Evolutionary conservation across 441 rosid genomes (phyloP).

Genomic region (Flueggea neowawraea): DNA sequence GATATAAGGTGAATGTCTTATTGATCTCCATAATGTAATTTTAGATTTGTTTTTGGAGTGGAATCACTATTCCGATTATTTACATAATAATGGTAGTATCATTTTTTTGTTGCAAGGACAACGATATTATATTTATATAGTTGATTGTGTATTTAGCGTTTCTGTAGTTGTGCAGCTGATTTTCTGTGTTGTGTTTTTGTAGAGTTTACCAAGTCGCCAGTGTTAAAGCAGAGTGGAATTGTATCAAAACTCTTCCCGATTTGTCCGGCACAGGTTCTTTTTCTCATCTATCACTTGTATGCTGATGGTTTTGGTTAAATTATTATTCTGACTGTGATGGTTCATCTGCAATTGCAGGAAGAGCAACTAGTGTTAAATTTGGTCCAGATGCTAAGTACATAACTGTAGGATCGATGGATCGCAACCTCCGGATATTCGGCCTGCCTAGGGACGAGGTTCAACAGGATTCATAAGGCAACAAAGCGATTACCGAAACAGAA

Average conservation of each 20-base stretch:
- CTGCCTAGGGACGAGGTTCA: constrained; percentile 54
- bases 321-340: background rate
- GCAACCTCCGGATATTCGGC: constrained; percentile 89
- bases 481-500: no score
- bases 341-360: constrained; percentile 43
- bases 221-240: constrained; percentile 96
- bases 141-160: background rate
- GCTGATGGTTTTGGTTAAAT: background rate
- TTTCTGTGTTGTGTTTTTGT: constrained; percentile 10
- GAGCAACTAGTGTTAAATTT: constrained; percentile 76
- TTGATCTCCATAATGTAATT: background rate
- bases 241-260: constrained; percentile 84
- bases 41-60: background rate
- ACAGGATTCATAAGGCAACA: constrained; percentile 39
- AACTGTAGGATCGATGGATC: constrained; percentile 98
- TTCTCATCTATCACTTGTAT: background rate
- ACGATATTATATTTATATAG: background rate
- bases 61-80: background rate
- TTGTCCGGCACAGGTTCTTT: constrained; percentile 90
- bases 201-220: constrained; percentile 93
- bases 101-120: background rate
- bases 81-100: no score
- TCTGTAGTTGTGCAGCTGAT: background rate
- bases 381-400: constrained; percentile 84
- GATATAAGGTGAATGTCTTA: constrained; percentile 55